These are phyloP conservation scores for Cercospora nicotianae DNA, from an alignment of 2,329 filamentous ascomycete genomes.

Conservation along the genomic window DNA sequence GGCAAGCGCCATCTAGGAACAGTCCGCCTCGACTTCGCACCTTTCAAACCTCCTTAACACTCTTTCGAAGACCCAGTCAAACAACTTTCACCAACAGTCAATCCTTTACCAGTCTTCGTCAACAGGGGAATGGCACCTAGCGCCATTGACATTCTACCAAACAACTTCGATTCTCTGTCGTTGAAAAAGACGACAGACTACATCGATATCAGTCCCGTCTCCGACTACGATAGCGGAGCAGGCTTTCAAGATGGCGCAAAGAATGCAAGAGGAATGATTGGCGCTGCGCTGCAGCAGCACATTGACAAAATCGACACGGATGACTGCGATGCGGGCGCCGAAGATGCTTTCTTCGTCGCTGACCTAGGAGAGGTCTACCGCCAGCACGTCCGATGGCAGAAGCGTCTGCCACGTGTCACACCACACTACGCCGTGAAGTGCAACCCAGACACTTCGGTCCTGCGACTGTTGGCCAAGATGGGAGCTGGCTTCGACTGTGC, in stretches of 20 bases:
- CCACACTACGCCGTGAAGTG: constrained; percentile 99
- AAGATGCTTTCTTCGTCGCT: constrained; percentile 97
- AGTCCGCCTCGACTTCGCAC: constrained; percentile 86
- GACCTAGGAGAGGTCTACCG: constrained; percentile 98
- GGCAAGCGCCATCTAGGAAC: constrained; percentile 71
- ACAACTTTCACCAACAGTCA: constrained; percentile 22
- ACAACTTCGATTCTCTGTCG: constrained; percentile 41
- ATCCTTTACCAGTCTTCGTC: constrained; percentile 16
- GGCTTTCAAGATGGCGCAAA: constrained; percentile 51
- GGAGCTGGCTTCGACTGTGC: constrained; percentile 98
- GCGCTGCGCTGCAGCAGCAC: constrained; percentile 80
- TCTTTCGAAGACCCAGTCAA: constrained; percentile 33
- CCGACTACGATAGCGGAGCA: constrained; percentile 29
- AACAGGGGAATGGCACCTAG: constrained; percentile 69
- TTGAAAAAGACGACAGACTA: constrained; percentile 37
- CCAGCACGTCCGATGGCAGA: constrained; percentile 98
- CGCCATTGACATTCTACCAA: constrained; percentile 55
- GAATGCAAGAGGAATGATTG: constrained; percentile 75
- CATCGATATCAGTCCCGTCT: constrained; percentile 22
- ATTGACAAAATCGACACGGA: constrained; percentile 84
- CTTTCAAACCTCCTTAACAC: constrained; percentile 92
- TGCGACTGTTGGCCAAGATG: constrained; percentile 81
- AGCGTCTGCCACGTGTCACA: constrained; percentile 85
- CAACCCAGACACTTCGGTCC: constrained; percentile 88
- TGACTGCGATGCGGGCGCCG: constrained; percentile 84